These are phyloP conservation scores for Cercospora zeina DNA, from an alignment of 2,329 filamentous ascomycete genomes.

Conservation along the genomic window DNA sequence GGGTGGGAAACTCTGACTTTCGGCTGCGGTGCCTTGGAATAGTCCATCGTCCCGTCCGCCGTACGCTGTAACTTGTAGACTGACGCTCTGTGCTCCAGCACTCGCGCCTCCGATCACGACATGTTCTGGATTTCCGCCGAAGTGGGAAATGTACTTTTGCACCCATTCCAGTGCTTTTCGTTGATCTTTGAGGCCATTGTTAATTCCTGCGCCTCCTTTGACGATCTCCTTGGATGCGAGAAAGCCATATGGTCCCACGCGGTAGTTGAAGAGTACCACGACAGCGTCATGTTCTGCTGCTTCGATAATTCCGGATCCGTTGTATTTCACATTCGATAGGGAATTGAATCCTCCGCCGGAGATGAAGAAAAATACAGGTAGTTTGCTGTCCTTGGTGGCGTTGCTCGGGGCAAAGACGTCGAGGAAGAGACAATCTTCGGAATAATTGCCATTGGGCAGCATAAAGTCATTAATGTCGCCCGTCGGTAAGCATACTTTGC, in stretches of 20 bases:
- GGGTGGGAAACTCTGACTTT: slow-evolving; percentile 56
- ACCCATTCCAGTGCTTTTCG: slow-evolving; percentile 70
- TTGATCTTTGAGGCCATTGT: slow-evolving; percentile 71
- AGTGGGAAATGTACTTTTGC: slow-evolving; percentile 63
- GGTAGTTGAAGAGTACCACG: slow-evolving; percentile 73
- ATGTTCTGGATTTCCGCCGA: slow-evolving; percentile 68
- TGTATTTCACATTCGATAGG: slow-evolving; percentile 53
- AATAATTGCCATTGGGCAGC: neutral
- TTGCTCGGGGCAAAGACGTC: slow-evolving; percentile 62
- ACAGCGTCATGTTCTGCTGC: slow-evolving; percentile 63
- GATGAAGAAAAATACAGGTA: slow-evolving; percentile 70
- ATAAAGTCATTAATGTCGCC: neutral
- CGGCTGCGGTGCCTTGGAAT: slow-evolving; percentile 56
- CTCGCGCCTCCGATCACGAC: slow-evolving; percentile 69
- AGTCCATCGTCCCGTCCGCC: slow-evolving; percentile 51
- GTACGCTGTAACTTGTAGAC: slow-evolving; percentile 61
- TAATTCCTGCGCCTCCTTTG: slow-evolving; percentile 54
- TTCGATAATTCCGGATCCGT: slow-evolving; percentile 62
- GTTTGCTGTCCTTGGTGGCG: slow-evolving; percentile 51
- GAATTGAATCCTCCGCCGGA: slow-evolving; percentile 53
- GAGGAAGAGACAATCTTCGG: slow-evolving; percentile 70
- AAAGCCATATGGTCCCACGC: slow-evolving; percentile 73
- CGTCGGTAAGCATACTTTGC: slow-evolving; percentile 42
- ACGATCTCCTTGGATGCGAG: slow-evolving; percentile 59
- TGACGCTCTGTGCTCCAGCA: slow-evolving; percentile 67